Evolutionary conservation across 2,329 filamentous ascomycete species (phyloP).

Genomic region (Chaetomium sp.): DNA sequence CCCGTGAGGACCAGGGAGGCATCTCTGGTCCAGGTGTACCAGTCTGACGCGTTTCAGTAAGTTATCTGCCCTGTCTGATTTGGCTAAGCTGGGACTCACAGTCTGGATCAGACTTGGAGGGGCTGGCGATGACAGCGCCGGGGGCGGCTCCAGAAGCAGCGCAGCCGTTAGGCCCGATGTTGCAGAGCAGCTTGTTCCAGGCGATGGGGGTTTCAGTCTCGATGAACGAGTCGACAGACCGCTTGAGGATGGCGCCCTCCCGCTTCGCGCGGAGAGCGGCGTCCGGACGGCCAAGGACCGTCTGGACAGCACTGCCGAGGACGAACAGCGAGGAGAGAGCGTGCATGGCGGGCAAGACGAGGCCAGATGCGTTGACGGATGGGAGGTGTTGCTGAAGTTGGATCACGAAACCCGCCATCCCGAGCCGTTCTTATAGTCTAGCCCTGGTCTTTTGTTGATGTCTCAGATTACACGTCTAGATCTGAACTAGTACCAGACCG

Average conservation of each 20-base stretch:
- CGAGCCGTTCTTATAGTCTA: constrained; percentile 20
- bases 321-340: constrained; percentile 53
- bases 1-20: constrained; percentile 70
- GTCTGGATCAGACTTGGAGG: constrained; percentile 55
- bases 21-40: constrained; percentile 78
- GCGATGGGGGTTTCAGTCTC: constrained; percentile 55
- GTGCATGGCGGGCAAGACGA: constrained; percentile 40
- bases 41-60: constrained; percentile 54
- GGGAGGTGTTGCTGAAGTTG: constrained; percentile 24
- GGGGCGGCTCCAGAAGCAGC: constrained; percentile 50
- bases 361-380: constrained; percentile 27
- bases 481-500: background rate
- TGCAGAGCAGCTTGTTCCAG: constrained; percentile 56
- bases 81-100: constrained; percentile 47
- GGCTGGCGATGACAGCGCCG: constrained; percentile 60
- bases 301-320: constrained; percentile 55
- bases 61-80: background rate
- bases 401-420: constrained; percentile 29
- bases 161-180: constrained; percentile 60
- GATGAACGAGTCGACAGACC: constrained; percentile 57
- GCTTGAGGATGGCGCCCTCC: constrained; percentile 47
- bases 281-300: constrained; percentile 51
- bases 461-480: background rate
- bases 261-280: constrained; percentile 36
- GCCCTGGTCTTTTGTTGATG: background rate